These are phyloP conservation scores for Artemisia tridentata DNA, from an alignment of 129 eudicot genomes.

Conservation along the genomic window DNA sequence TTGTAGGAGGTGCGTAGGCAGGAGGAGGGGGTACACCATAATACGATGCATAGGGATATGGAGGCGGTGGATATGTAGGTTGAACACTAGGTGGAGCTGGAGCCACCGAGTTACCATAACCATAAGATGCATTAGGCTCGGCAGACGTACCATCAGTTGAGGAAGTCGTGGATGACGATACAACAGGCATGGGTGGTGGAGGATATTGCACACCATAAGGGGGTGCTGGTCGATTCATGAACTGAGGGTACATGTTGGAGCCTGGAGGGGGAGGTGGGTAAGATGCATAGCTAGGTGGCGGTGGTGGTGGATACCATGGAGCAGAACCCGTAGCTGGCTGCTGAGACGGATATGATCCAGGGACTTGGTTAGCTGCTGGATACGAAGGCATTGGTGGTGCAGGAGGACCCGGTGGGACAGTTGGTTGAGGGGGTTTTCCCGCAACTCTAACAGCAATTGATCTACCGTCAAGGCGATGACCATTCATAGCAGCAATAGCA, in stretches of 20 bases:
- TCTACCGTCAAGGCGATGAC: conserved; percentile 70
- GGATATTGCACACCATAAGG: conserved; percentile 59
- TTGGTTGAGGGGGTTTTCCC: conserved; percentile 80
- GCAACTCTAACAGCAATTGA: conserved; percentile 84
- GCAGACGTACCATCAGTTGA: background rate
- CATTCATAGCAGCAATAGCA: conserved; percentile 79
- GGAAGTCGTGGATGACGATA: conserved; percentile 21
- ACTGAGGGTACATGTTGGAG: conserved; percentile 44
- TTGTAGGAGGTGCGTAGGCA: conserved; percentile 20
- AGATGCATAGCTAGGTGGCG: conserved; percentile 54
- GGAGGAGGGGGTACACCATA: conserved; percentile 61
- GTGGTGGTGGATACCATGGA: conserved; percentile 64
- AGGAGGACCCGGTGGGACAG: conserved; percentile 42
- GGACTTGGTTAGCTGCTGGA: conserved; percentile 33
- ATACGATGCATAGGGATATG: conserved; percentile 49
- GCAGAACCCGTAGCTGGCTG: conserved; percentile 26
- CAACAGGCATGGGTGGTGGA: conserved; percentile 32
- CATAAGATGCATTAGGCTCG: conserved; percentile 10
- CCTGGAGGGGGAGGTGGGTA: conserved; percentile 58
- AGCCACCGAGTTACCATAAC: conserved; percentile 24
- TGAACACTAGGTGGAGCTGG: conserved; percentile 45
- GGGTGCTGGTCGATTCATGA: conserved; percentile 46
- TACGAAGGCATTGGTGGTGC: conserved; percentile 41
- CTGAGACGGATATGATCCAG: no score
- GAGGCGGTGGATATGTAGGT: conserved; percentile 48